Base-by-base conservation (phyloP, 1,139 yeast genomes). In the Pichia cactophila region DNA sequence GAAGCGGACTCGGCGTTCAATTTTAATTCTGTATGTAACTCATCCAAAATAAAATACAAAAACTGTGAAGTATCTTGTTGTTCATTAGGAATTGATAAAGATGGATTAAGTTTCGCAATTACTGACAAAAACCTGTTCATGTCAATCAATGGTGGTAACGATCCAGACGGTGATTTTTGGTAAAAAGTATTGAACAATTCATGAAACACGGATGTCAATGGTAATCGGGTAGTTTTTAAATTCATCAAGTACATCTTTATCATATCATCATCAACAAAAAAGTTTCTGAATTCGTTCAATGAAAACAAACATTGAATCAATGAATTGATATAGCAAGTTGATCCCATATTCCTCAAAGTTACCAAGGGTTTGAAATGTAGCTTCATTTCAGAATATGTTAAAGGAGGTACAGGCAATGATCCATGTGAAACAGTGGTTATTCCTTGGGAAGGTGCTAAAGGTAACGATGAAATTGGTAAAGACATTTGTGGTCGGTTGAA, bases 1-100 rank as follows among this genome's bases (percentile, higher is more conserved):
- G 35, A 31, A 3, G 51, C 47, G 4, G n/a, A 26, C 5, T 28
- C 16, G 11, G 31, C 42, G 10, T 67, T 63, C 48, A 70, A 65
- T 52, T 80, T 71, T 53, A 92, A 71, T 61, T 92, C 98, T 62
- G 88, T 95, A 63, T 92, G 97, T 35, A 92, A 68, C 0, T 89
- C 83, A 65, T 89, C 97, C 44, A 92, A 71, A 17, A 92, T 62
- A 60, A 88, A 89, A 48, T 86, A 87, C 55, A 92, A 72, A 62
- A 89, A 89, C 63, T 92, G 97, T 51, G 89, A 89, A 56, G 95
- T 87, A 65, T 92, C 98, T 63, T 92, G 98, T 66, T 92, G 97
- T 49, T 87, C 90, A 56, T 69, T 66, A 0, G 90, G 90, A 11
- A 84, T 82, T 55, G 73, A 70, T 49, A 83, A 74, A 56, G 80